A percentile compares a stretch with the other conserved stretches of the same genome.
Evolutionary conservation across 2,329 filamentous ascomycete species (phyloP).

Genomic region (Epicoccum nigrum): DNA sequence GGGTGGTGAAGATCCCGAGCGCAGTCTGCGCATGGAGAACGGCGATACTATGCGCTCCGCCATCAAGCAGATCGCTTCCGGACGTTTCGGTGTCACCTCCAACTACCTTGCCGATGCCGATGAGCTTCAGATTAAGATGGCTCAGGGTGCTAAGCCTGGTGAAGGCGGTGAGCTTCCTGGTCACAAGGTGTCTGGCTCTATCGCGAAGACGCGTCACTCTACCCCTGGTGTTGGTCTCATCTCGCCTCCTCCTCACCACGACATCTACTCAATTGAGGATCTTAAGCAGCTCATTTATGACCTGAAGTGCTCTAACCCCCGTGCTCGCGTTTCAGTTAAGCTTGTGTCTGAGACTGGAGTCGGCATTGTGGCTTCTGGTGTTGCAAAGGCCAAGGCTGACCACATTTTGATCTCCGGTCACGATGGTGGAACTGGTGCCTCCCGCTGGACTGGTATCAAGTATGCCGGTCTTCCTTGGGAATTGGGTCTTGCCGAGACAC

Average conservation of each 20-base stretch:
- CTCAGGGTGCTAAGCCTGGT: constrained; percentile 95
- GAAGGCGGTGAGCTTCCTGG: constrained; percentile 97
- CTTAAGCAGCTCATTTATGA: constrained; percentile 98
- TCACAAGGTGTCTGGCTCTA: constrained; percentile 94
- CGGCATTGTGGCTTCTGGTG: constrained; percentile 95
- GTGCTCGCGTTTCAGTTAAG: constrained; percentile 92
- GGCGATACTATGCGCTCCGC: constrained; percentile 96
- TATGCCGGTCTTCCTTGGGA: constrained; percentile 98
- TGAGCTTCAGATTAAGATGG: constrained; percentile 99
- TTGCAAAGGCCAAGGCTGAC: constrained; percentile 95
- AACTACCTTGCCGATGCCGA: constrained; percentile 94
- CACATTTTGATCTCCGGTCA: constrained; percentile 97
- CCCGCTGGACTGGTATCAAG: constrained; percentile 98
- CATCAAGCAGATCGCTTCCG: constrained; percentile 96
- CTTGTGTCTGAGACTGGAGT: constrained; percentile 97
- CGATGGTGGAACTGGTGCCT: constrained; percentile 95
- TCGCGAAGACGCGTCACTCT: constrained; percentile 92
- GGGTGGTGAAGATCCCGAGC: constrained; percentile 93
- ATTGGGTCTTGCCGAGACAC: constrained; percentile 92
- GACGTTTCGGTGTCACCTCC: constrained; percentile 93
- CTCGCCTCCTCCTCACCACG: constrained; percentile 93
- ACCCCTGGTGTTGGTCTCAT: constrained; percentile 96
- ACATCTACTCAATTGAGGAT: constrained; percentile 98
- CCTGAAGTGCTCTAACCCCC: constrained; percentile 93
- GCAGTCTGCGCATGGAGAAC: constrained; percentile 83